Evolutionary conservation across 2,329 filamentous ascomycete species (phyloP).

Genomic region (Oidium heveae): DNA sequence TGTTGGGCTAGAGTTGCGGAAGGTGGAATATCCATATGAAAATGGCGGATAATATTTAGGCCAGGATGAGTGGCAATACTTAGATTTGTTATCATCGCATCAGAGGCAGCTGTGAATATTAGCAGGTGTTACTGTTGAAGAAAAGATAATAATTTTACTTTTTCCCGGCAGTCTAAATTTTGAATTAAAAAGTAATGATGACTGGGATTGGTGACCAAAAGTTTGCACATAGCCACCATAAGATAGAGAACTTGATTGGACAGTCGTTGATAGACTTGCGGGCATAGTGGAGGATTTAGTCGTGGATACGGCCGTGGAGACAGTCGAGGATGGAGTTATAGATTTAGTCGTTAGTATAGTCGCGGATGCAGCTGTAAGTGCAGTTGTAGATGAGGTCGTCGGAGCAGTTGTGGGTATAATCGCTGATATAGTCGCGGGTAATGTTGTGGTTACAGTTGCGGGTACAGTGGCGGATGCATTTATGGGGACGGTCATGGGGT

Average conservation of each 20-base stretch:
- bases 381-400: too few relatives aligned
- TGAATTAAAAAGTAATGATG: slow-evolving; percentile 17
- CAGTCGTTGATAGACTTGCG: not conserved
- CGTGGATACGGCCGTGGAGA: not conserved
- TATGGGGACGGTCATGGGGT: too few relatives aligned
- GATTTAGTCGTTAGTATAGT: too few relatives aligned
- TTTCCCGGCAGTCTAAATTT: slow-evolving; percentile 20
- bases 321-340: too few relatives aligned
- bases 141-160: slow-evolving; percentile 16
- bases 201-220: slow-evolving; percentile 11
- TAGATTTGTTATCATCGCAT: slow-evolving; percentile 43
- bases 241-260: slow-evolving; percentile 2
- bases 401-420: too few relatives aligned
- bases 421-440: too few relatives aligned
- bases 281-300: not conserved
- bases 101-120: slow-evolving; percentile 20
- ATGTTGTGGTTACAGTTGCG: too few relatives aligned
- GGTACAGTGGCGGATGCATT: too few relatives aligned
- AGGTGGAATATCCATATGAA: slow-evolving; percentile 37
- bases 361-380: too few relatives aligned
- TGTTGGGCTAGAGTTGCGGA: slow-evolving; percentile 42
- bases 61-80: slow-evolving; percentile 42
- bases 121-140: slow-evolving; percentile 3
- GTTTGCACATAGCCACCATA: slow-evolving; percentile 11
- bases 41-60: slow-evolving; percentile 33